Conservation (phyloP, 208 protist species). For the Wallacemonas sp. region DNA sequence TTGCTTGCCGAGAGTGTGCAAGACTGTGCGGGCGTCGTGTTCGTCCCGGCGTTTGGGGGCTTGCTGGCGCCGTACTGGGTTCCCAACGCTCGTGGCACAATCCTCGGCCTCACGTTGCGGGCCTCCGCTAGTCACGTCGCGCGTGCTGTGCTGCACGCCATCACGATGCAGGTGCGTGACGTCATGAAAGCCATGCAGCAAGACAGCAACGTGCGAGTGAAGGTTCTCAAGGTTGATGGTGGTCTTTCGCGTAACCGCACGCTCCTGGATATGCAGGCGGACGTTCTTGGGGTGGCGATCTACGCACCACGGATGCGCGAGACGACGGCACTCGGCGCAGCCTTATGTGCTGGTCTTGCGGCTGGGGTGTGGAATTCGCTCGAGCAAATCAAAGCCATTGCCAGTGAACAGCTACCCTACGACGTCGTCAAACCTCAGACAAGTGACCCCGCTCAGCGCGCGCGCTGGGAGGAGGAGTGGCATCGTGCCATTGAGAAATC, state of each 20-base stretch:
- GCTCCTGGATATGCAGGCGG: slow-evolving; percentile 95
- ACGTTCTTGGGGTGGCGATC: slow-evolving; percentile 78
- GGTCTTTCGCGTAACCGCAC: slow-evolving; percentile 91
- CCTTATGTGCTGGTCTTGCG: slow-evolving; percentile 70
- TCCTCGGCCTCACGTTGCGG: slow-evolving; percentile 93
- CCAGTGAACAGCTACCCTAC: slow-evolving; percentile 21
- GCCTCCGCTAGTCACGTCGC: slow-evolving; percentile 84
- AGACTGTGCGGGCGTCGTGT: slow-evolving; percentile 88
- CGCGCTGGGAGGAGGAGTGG: slow-evolving; percentile 45
- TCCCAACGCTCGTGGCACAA: slow-evolving; percentile 90
- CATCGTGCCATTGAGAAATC: slow-evolving; percentile 41
- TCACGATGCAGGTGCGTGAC: slow-evolving; percentile 89
- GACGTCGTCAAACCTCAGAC: slow-evolving; percentile 28
- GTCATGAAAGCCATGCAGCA: slow-evolving; percentile 81
- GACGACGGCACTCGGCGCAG: slow-evolving; percentile 77
- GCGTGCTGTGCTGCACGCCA: slow-evolving; percentile 86
- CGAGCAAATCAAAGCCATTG: slow-evolving; percentile 38
- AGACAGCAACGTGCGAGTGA: slow-evolving; percentile 70
- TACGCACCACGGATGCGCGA: slow-evolving; percentile 64
- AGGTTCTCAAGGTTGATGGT: slow-evolving; percentile 93
- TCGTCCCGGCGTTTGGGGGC: slow-evolving; percentile 98
- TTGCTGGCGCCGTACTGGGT: slow-evolving; percentile 98
- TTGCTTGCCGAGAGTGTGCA: slow-evolving; percentile 40
- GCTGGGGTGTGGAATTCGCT: slow-evolving; percentile 61
- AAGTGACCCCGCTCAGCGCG: slow-evolving; percentile 20